These are phyloP conservation scores for Xerocomus nothofagi DNA, from an alignment of 1,284 basidiomycete genomes.

Conservation along the genomic window DNA sequence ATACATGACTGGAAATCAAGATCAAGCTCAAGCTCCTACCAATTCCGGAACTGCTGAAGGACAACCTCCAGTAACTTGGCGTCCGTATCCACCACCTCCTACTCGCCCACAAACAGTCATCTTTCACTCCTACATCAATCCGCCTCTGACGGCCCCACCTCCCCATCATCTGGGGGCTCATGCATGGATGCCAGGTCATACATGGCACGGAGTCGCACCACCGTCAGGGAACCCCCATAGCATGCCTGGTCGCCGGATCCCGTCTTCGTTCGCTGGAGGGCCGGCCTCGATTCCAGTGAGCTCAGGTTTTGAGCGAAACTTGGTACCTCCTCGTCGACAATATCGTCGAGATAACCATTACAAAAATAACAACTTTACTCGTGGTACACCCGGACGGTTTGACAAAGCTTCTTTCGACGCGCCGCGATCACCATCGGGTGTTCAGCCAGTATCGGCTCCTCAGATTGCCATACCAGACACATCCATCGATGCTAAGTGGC, in stretches of 20 bases:
- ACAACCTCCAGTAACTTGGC: slow-evolving; percentile 29
- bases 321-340: slow-evolving; percentile 33
- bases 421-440: slow-evolving; percentile 18
- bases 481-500: slow-evolving; percentile 20
- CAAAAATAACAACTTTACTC: slow-evolving; percentile 26
- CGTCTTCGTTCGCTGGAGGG: slow-evolving; percentile 20
- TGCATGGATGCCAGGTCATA: slow-evolving; percentile 28
- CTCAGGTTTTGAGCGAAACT: slow-evolving; percentile 28
- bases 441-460: slow-evolving; percentile 8
- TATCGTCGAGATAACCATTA: slow-evolving; percentile 33
- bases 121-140: slow-evolving; percentile 32
- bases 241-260: slow-evolving; percentile 16
- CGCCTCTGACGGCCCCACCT: slow-evolving; percentile 20
- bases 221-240: slow-evolving; percentile 17
- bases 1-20: slow-evolving; percentile 45
- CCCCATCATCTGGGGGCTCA: slow-evolving; percentile 25
- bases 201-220: slow-evolving; percentile 23
- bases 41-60: slow-evolving; percentile 24
- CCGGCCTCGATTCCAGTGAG: slow-evolving; percentile 10
- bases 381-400: slow-evolving; percentile 22
- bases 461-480: slow-evolving; percentile 13
- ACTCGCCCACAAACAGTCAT: slow-evolving; percentile 31
- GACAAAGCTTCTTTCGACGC: slow-evolving; percentile 19
- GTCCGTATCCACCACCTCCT: slow-evolving; percentile 29
- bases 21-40: slow-evolving; percentile 18